Evolutionary conservation across 768 basidiomycete genomes (phyloP).

Genomic region (Termitomyces sp.): DNA sequence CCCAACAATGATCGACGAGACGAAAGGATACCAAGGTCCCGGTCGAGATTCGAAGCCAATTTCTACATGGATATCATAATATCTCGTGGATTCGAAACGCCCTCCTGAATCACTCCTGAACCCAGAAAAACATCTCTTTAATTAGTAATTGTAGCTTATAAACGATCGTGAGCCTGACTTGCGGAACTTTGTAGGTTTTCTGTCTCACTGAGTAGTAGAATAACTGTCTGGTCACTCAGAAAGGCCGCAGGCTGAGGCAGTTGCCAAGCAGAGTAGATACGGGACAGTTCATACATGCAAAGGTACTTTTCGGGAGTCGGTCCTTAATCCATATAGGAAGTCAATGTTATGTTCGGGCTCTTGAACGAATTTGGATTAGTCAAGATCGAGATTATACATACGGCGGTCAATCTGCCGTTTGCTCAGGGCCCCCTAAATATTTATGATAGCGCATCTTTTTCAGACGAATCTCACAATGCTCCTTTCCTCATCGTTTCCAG

Average conservation of each 20-base stretch:
- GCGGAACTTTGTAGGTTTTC: neutral
- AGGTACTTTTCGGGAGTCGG: neutral
- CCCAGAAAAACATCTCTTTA: neutral
- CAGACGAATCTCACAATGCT: slow-evolving; percentile 10
- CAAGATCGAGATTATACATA: neutral
- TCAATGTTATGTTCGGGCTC: neutral
- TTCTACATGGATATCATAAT: neutral
- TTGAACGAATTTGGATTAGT: slow-evolving; percentile 11
- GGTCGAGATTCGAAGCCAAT: neutral
- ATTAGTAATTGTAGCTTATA: too few species aligned
- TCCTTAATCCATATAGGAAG: neutral
- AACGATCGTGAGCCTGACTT: neutral
- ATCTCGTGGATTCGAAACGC: neutral
- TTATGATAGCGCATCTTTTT: neutral
- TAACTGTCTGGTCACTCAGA: neutral
- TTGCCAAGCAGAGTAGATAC: too few species aligned
- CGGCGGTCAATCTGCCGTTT: neutral
- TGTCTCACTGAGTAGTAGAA: neutral
- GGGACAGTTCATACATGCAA: neutral
- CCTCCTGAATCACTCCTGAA: neutral
- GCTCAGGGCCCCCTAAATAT: neutral
- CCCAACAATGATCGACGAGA: neutral
- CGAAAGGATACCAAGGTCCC: neutral
- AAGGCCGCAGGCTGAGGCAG: too few species aligned
- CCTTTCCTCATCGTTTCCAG: slow-evolving; percentile 8